These are phyloP conservation scores for Naganishia albida DNA, from an alignment of 1,284 basidiomycete genomes.

Conservation along the genomic window DNA sequence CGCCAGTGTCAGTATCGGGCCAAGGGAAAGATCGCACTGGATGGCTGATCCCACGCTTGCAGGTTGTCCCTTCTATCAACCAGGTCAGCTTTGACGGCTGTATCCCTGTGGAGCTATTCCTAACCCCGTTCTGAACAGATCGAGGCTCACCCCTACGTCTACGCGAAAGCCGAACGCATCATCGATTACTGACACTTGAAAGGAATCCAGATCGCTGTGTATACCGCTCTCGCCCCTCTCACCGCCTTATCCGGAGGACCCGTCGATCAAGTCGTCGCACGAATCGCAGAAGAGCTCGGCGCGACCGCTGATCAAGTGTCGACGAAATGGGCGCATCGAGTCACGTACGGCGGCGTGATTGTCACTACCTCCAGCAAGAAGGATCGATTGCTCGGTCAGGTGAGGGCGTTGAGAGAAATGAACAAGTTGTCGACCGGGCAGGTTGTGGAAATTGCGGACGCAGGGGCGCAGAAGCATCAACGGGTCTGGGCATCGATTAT, in stretches of 20 bases:
- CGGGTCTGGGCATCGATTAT: slow-evolving; percentile 37
- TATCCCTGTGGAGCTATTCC: too few species aligned
- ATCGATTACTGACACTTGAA: slow-evolving; percentile 61
- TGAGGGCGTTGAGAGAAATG: slow-evolving; percentile 27
- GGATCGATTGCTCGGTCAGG: slow-evolving; percentile 9
- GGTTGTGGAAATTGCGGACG: background rate
- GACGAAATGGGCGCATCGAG: slow-evolving; percentile 49
- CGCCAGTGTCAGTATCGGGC: slow-evolving; percentile 40
- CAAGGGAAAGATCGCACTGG: too few species aligned
- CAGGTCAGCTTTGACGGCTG: slow-evolving; percentile 44
- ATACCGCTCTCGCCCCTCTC: slow-evolving; percentile 57
- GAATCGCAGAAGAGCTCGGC: slow-evolving; percentile 55
- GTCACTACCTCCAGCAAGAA: slow-evolving; percentile 17
- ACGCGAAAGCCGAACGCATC: slow-evolving; percentile 62
- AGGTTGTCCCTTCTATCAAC: slow-evolving; percentile 69
- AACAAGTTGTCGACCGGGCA: slow-evolving; percentile 41
- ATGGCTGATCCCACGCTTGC: too few species aligned
- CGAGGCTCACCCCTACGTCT: slow-evolving; percentile 78
- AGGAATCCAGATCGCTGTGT: slow-evolving; percentile 67
- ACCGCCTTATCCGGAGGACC: slow-evolving; percentile 60
- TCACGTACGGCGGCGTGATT: slow-evolving; percentile 57
- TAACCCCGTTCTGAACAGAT: slow-evolving; percentile 54
- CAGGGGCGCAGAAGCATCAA: slow-evolving; percentile 38
- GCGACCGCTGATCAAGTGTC: slow-evolving; percentile 46
- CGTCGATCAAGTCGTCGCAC: slow-evolving; percentile 58